Percentiles rank a stretch among this genome's conserved stretches.
Conservation (phyloP, 1,284 basidiomycete genomes). For the Boletus hoseneyae region DNA sequence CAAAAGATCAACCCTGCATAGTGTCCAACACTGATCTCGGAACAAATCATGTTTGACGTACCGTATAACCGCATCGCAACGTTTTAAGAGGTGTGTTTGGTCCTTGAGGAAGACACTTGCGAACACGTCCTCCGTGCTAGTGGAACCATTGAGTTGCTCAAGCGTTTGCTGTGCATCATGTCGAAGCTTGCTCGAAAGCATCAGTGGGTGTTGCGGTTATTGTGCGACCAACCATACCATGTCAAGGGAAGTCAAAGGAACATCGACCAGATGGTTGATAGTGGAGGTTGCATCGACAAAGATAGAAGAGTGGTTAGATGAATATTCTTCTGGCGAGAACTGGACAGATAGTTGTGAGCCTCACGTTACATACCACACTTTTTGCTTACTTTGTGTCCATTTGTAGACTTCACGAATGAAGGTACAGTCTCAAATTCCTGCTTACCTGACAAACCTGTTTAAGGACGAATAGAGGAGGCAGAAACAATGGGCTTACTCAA, state of each 20-base stretch:
- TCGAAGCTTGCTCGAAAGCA: slow-evolving; percentile 51
- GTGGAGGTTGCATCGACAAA: slow-evolving; percentile 82
- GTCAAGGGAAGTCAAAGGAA: slow-evolving; percentile 69
- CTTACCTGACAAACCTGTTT: slow-evolving; percentile 46
- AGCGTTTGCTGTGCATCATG: slow-evolving; percentile 76
- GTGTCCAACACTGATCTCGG: slow-evolving; percentile 5
- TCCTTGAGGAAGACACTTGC: slow-evolving; percentile 73
- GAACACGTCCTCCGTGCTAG: slow-evolving; percentile 62
- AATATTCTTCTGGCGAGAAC: slow-evolving; percentile 58
- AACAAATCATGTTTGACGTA: slow-evolving; percentile 31
- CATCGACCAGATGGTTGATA: slow-evolving; percentile 78
- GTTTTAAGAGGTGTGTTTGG: slow-evolving; percentile 51
- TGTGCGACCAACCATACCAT: slow-evolving; percentile 42
- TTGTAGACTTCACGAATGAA: slow-evolving; percentile 58
- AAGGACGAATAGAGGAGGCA: slow-evolving; percentile 2
- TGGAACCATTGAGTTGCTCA: slow-evolving; percentile 50
- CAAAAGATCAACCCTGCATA: slow-evolving; percentile 58
- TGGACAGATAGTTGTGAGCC: slow-evolving; percentile 26
- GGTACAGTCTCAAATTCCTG: slow-evolving; percentile 65
- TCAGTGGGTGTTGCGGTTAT: neutral
- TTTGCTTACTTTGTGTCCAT: slow-evolving; percentile 45
- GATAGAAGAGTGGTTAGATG: slow-evolving; percentile 46
- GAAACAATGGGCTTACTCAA: slow-evolving; percentile 47
- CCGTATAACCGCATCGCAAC: slow-evolving; percentile 68
- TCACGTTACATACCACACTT: neutral